Evolutionary conservation across 306 rosid species (phyloP), one percentile per base, ranked within the genome.

Genomic region (Urtica urens): DNA sequence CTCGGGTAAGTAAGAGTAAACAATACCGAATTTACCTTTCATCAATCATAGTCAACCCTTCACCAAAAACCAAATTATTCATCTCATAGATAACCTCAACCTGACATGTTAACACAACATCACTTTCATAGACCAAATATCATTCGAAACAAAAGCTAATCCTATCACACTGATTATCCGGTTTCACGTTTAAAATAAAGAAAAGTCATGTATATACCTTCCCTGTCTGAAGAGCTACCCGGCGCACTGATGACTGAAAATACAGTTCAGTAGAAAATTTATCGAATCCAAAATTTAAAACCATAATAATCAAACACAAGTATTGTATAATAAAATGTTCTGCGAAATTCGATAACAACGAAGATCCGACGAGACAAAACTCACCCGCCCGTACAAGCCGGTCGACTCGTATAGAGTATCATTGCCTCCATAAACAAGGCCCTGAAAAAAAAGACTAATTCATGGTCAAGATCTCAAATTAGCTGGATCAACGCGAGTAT

Each of bases 221-320:
- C 33, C 97, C 95, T 20, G 87, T 72, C 43, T 17, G 78, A 72
- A 90, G 88, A 64, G 74, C 72, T 10, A 90, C 95, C 72, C 64
- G 79, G 53, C 97, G 90, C 57, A 90, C 68, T 7, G 97, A 77
- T 46, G 97, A 90, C 97, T 90, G 95, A 49, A 71, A 71, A 29
- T 57, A 18, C 41, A 24, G 58, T n/a, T n/a, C n/a, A n/a, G n/a
- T n/a, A n/a, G n/a, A n/a, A n/a, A n/a, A n/a, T n/a, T n/a, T 13
- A 35, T 28, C 9, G 21, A 16, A 34, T 37, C 38, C 26, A 37
- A 38, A 10, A 50, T 49, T 26, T 16, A 25, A 10, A 23, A 21
- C 38, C 15, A 9, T 15, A 40, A 13, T n/a, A 40, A 18, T 42
- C 25, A 50, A 31, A 38, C 5, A 38, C 42, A 43, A 20, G 26